These are phyloP conservation scores for Zygotorulaspora sp. DNA, from an alignment of 805 yeast species.

Conservation along the genomic window DNA sequence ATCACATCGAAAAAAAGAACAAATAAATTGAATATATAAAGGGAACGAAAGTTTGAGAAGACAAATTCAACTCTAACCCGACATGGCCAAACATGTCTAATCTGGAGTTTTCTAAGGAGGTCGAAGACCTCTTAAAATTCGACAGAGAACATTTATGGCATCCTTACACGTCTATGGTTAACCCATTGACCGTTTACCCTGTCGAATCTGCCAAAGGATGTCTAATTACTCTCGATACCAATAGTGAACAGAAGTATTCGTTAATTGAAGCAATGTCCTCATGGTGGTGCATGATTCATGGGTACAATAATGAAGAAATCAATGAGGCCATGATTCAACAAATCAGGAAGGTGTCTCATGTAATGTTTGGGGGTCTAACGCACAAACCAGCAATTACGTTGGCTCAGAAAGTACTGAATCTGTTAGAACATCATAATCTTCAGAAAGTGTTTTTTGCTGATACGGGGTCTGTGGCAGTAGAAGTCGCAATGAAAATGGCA, in stretches of 20 bases:
- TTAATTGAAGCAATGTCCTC: conserved; percentile 34
- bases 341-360: conserved; percentile 29
- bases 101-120: conserved; percentile 5
- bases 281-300: conserved; percentile 36
- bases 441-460: conserved; percentile 26
- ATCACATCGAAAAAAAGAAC: too few species aligned
- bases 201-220: conserved; percentile 26
- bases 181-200: conserved; percentile 26
- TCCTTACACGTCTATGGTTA: conserved; percentile 30
- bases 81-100: background rate
- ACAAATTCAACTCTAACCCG: background rate
- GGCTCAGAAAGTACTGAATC: conserved; percentile 30
- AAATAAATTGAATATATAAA: too few species aligned
- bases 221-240: conserved; percentile 18
- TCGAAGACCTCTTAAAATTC: conserved; percentile 14
- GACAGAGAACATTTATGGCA: conserved; percentile 33
- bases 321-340: conserved; percentile 35
- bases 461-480: conserved; percentile 37
- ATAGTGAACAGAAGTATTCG: conserved; percentile 8
- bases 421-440: conserved; percentile 28
- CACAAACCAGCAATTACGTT: conserved; percentile 31
- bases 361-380: conserved; percentile 31
- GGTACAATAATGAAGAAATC: conserved; percentile 28
- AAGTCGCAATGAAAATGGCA: conserved; percentile 39
- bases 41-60: too few species aligned